Percentiles rank a stretch among this genome's conserved stretches.
Conservation (phyloP, 148 eudicot species). For the Beta vulgaris region DNA sequence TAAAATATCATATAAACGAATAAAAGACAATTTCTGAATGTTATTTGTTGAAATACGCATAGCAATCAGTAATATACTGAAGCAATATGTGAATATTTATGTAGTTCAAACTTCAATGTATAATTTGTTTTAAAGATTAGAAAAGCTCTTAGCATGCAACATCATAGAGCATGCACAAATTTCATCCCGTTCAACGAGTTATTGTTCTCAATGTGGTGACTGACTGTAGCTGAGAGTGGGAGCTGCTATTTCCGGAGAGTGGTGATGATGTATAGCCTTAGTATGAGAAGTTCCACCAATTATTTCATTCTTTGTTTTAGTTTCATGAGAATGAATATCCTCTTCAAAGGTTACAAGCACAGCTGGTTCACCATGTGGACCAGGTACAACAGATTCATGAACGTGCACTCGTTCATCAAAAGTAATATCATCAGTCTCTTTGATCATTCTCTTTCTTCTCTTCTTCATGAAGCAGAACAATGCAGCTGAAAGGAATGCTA, state of each 20-base stretch:
- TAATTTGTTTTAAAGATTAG: background rate
- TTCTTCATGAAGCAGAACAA: conserved; percentile 64
- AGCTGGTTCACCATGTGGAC: conserved; percentile 65
- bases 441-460: conserved; percentile 47
- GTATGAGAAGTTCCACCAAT: conserved; percentile 33
- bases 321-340: conserved; percentile 60
- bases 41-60: conserved; percentile 13
- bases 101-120: background rate
- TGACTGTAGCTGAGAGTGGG: conserved; percentile 30
- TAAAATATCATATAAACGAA: background rate
- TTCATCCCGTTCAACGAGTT: conserved; percentile 6
- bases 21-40: background rate
- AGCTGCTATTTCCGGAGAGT: conserved; percentile 27
- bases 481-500: conserved; percentile 60
- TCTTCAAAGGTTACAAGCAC: conserved; percentile 58
- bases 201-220: conserved; percentile 24
- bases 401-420: conserved; percentile 56
- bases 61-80: background rate
- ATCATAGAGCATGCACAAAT: background rate
- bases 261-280: conserved; percentile 34
- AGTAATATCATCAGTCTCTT: conserved; percentile 46
- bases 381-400: conserved; percentile 54
- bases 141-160: background rate
- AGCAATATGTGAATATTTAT: background rate
- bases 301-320: conserved; percentile 42